A percentile compares a stretch with the other conserved stretches of the same genome.
Conservation (phyloP, 352 stramenopile genomes). For the Nothophytophthora sp. region DNA sequence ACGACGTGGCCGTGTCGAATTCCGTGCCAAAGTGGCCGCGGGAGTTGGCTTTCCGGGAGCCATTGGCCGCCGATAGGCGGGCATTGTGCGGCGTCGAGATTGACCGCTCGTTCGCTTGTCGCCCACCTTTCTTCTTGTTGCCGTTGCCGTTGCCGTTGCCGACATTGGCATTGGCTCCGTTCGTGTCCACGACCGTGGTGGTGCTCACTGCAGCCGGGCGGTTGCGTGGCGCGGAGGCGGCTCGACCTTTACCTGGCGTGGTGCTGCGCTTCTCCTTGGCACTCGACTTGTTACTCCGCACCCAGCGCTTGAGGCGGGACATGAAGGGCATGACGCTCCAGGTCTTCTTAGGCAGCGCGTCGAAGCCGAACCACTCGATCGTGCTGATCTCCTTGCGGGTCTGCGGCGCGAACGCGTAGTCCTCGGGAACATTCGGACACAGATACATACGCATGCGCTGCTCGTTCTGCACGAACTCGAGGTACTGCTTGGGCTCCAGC, state of each 20-base stretch:
- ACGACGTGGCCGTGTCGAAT: slow-evolving; percentile 74
- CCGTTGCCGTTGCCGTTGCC: slow-evolving; percentile 5
- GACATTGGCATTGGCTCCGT: too few species aligned
- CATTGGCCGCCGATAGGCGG: slow-evolving; percentile 35
- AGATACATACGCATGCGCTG: slow-evolving; percentile 94
- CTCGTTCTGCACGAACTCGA: slow-evolving; percentile 86
- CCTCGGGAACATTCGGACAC: slow-evolving; percentile 86
- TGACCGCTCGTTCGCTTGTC: slow-evolving; percentile 46
- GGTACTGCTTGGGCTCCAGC: slow-evolving; percentile 80
- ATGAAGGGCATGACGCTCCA: slow-evolving; percentile 96
- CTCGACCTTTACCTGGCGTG: slow-evolving; percentile 48
- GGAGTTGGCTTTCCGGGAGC: slow-evolving; percentile 25
- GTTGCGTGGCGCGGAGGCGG: slow-evolving; percentile 77
- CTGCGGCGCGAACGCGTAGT: slow-evolving; percentile 93
- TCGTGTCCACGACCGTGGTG: slow-evolving; percentile 36
- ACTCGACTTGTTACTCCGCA: slow-evolving; percentile 68
- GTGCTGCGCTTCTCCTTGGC: slow-evolving; percentile 55
- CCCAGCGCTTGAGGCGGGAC: slow-evolving; percentile 88
- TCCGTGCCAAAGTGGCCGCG: slow-evolving; percentile 87
- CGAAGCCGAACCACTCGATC: slow-evolving; percentile 91
- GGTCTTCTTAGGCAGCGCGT: slow-evolving; percentile 91
- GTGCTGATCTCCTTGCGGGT: slow-evolving; percentile 95
- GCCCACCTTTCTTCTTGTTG: slow-evolving; percentile 37
- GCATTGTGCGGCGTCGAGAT: slow-evolving; percentile 74
- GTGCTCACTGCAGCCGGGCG: slow-evolving; percentile 39